phyloP scores from a whole-genome alignment of 2,329 filamentous ascomycete species.

The Neopestalotiopsis rosae region DNA sequence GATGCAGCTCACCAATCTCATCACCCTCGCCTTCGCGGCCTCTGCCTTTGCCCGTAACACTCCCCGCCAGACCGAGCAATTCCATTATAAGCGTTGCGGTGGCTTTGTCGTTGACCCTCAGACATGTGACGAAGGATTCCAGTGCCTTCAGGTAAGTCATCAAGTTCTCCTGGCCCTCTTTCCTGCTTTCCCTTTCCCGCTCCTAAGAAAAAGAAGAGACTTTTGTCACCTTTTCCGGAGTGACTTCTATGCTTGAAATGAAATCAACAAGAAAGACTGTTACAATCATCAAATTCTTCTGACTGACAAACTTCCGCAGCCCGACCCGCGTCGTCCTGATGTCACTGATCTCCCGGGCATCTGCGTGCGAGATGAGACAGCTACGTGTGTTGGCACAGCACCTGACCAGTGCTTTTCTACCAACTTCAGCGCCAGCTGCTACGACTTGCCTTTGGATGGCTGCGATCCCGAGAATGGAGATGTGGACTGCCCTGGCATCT shows the following conservation, averaged over 20 bases:
- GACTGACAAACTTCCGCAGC: not conserved
- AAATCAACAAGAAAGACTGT: not conserved
- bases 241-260: no score
- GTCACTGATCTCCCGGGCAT: constrained; percentile 20
- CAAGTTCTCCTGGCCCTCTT: not conserved
- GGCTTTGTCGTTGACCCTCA: constrained; percentile 15
- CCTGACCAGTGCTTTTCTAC: constrained; percentile 14
- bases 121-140: constrained; percentile 14
- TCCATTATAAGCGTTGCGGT: constrained; percentile 18
- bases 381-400: constrained; percentile 11
- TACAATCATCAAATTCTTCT: not conserved
- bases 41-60: constrained; percentile 9
- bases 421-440: constrained; percentile 8
- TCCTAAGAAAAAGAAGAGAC: no score
- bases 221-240: no score
- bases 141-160: constrained; percentile 12
- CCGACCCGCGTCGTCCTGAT: constrained; percentile 17
- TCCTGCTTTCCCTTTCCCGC: not conserved
- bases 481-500: constrained; percentile 19
- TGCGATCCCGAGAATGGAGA: constrained; percentile 22
- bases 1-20: constrained; percentile 12
- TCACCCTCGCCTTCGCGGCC: constrained; percentile 17
- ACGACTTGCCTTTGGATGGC: constrained; percentile 20
- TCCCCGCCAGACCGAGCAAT: constrained; percentile 6
- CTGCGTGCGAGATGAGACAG: constrained; percentile 17